Conservation (phyloP, 2,329 filamentous ascomycete genomes). For the Alternaria incomplexa region DNA sequence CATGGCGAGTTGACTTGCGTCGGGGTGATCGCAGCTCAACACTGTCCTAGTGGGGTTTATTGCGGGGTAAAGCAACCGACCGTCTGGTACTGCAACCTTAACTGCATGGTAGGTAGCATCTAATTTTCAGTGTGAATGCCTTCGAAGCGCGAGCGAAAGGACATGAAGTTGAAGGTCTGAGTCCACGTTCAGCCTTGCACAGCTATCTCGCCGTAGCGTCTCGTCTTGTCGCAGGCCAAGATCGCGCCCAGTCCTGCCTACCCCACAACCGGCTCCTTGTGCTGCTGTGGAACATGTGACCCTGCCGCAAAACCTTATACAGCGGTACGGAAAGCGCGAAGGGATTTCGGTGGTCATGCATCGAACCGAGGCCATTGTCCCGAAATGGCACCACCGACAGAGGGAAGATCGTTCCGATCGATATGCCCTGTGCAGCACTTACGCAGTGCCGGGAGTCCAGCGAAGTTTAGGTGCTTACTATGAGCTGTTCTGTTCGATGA, state of each 20-base stretch:
- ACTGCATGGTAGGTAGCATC: not conserved
- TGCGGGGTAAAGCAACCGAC: constrained; percentile 34
- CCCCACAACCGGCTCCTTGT: constrained; percentile 12
- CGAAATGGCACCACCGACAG: constrained; percentile 1
- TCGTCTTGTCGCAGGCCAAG: not conserved
- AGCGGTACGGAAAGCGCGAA: not conserved
- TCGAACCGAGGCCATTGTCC: constrained; percentile 1
- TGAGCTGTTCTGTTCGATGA: not conserved
- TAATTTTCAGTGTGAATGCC: not conserved
- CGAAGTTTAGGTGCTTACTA: not conserved
- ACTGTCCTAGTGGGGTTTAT: constrained; percentile 25
- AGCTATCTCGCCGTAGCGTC: constrained; percentile 1
- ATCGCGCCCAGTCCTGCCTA: constrained; percentile 9
- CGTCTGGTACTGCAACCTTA: constrained; percentile 10
- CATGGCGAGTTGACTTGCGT: constrained; percentile 25
- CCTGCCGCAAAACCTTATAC: not conserved
- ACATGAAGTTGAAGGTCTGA: not conserved
- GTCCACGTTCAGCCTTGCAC: constrained; percentile 4
- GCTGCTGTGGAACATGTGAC: constrained; percentile 1
- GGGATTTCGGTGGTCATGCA: not conserved
- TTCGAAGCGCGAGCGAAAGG: not conserved
- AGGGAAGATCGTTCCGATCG: not conserved
- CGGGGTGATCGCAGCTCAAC: constrained; percentile 19
- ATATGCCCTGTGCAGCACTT: not conserved
- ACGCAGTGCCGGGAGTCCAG: not conserved